phyloP scores from a whole-genome alignment of 176 grass and related monocot genomes.

The Oryza nivara region DNA sequence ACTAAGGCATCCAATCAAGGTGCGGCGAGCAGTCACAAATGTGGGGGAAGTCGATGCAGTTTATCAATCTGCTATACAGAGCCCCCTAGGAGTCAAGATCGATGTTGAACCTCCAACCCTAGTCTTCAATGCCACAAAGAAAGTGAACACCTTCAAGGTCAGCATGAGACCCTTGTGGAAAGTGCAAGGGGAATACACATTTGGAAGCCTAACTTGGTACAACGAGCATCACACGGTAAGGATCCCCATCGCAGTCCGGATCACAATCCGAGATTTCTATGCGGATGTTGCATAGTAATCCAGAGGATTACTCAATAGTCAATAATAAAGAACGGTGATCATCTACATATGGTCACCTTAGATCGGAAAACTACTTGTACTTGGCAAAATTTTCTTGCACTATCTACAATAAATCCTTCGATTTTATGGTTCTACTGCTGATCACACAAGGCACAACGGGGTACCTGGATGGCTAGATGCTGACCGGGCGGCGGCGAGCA shows the following conservation, averaged over 20 bases:
- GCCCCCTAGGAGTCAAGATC: slow-evolving; percentile 32
- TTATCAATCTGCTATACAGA: slow-evolving; percentile 37
- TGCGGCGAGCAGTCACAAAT: slow-evolving; percentile 45
- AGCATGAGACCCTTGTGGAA: slow-evolving; percentile 29
- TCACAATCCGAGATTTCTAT: slow-evolving; percentile 42
- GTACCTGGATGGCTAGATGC: not conserved
- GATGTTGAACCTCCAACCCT: slow-evolving; percentile 30
- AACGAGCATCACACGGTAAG: slow-evolving; percentile 22
- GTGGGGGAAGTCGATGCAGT: slow-evolving; percentile 38
- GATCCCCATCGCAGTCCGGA: slow-evolving; percentile 36
- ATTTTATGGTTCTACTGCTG: not conserved
- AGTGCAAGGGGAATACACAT: slow-evolving; percentile 44
- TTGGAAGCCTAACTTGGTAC: slow-evolving; percentile 50
- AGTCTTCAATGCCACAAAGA: slow-evolving; percentile 34
- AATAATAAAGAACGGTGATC: not conserved
- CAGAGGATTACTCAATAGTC: not conserved
- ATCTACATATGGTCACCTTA: not conserved
- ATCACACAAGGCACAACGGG: not conserved
- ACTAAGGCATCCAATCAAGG: slow-evolving; percentile 28
- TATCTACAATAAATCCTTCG: not conserved
- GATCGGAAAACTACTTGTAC: not conserved
- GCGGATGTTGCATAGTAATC: slow-evolving; percentile 31
- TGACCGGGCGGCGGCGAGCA: not conserved
- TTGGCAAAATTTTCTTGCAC: not conserved
- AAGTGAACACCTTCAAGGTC: slow-evolving; percentile 44